Conservation (phyloP, 2,329 filamentous ascomycete genomes). For the Ilyonectria robusta region DNA sequence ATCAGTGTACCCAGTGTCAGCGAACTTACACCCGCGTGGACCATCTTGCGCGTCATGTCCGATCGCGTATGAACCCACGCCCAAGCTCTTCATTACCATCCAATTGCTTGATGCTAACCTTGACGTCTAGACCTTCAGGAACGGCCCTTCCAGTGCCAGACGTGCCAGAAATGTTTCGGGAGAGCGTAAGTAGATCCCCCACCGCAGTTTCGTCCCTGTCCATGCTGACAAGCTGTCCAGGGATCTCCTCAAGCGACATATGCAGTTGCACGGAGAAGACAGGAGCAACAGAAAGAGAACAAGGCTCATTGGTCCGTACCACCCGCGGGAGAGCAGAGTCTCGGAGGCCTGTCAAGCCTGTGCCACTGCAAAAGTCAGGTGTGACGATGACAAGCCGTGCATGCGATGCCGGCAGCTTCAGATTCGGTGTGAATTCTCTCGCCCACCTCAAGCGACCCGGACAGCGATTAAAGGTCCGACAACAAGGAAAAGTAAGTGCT, state of each 20-base stretch:
- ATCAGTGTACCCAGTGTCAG: background rate
- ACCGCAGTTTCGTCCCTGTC: background rate
- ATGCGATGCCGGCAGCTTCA: background rate
- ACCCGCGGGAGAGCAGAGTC: background rate
- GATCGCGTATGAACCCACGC: background rate
- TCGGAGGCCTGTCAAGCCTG: background rate
- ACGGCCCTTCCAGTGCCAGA: background rate
- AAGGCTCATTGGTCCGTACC: background rate
- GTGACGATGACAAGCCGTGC: background rate
- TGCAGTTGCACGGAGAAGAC: background rate
- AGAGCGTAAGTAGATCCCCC: background rate
- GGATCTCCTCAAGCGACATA: background rate
- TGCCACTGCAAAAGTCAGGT: background rate
- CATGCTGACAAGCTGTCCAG: background rate
- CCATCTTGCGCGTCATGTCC: background rate
- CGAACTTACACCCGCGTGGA: background rate
- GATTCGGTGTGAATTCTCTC: background rate
- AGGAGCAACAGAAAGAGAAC: background rate
- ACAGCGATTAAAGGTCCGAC: background rate
- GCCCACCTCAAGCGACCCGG: background rate
- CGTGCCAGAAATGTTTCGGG: background rate
- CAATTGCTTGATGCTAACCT: background rate
- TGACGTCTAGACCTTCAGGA: background rate
- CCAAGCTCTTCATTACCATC: background rate
- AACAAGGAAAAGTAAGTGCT: background rate